Conservation (phyloP, 495 filamentous ascomycete genomes). For the Penicillium argentinense region DNA sequence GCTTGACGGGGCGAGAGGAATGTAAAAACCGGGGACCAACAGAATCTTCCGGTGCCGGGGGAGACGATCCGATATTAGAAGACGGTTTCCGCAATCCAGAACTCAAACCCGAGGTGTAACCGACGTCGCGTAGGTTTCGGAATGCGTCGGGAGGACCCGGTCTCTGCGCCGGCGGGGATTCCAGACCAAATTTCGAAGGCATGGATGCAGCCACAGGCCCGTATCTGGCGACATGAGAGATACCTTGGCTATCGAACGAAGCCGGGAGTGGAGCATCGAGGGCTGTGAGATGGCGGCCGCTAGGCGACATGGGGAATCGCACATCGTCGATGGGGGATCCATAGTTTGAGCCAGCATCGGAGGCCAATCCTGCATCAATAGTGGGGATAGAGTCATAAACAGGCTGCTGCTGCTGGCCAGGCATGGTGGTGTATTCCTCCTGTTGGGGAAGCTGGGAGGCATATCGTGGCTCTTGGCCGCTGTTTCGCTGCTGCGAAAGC, state of each 20-base stretch:
- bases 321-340: slow-evolving; percentile 83
- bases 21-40: slow-evolving; percentile 73
- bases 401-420: slow-evolving; percentile 37
- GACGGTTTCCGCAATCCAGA: slow-evolving; percentile 55
- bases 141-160: slow-evolving; percentile 67
- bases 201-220: slow-evolving; percentile 92
- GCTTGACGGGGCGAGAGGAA: slow-evolving; percentile 73
- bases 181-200: slow-evolving; percentile 87
- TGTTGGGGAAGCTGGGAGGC: slow-evolving; percentile 35
- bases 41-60: slow-evolving; percentile 54
- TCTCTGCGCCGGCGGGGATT: slow-evolving; percentile 70
- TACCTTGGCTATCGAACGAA: slow-evolving; percentile 95
- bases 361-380: slow-evolving; percentile 77
- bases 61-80: slow-evolving; percentile 64
- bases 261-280: slow-evolving; percentile 92
- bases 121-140: slow-evolving; percentile 77
- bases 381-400: slow-evolving; percentile 62
- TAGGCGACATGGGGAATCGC: slow-evolving; percentile 72
- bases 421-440: slow-evolving; percentile 47
- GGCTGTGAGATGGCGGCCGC: slow-evolving; percentile 64
- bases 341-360: slow-evolving; percentile 75
- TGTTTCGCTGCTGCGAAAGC: slow-evolving; percentile 65
- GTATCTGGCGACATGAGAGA: slow-evolving; percentile 85
- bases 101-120: slow-evolving; percentile 70
- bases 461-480: slow-evolving; percentile 46